Base-by-base conservation (phyloP, 1,284 basidiomycete genomes). In the Vanrija pseudolonga region DNA sequence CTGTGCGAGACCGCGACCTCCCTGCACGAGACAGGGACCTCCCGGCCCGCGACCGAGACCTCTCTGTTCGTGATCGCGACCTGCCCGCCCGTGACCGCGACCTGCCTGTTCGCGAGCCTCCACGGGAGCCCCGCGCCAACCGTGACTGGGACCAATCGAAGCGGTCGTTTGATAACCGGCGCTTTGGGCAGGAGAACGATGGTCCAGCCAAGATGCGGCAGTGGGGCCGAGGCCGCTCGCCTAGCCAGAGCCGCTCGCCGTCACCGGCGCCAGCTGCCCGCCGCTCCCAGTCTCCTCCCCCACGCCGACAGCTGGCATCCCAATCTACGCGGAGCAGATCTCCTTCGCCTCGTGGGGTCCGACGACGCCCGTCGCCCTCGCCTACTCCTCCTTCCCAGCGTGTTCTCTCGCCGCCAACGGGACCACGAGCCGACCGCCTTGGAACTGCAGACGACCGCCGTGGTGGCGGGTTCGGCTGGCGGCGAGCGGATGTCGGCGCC, bases 121-220 rank as follows among this genome's bases (percentile, higher is more conserved):
- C 37, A 15, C 20, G 37, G 19, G 15, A 18, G 37, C 47, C 47
- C 8, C 19, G 23, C 14, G 41, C 23, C 23, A 12, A 42, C 12
- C 19, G 23, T 18, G 19, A 23, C 14, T n/a, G 41, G 41, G 23
- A 23, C 19, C 9, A 20, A 18, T 22, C 22, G 9, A 19, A 12
- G n/a, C 7, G 26, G n/a, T 12, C 46, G 9, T 15, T 19, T 17
- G 46, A 37, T n/a, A 47, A 37, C 18, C 26, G 37, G 11, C n/a
- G n/a, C 3, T 28, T 17, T 12, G 32, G 12, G 12, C 20, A 39
- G 19, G 24, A 32, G 36, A 26, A 46, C 19, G 50, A 45, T 4
- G 52, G 40, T 6, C 59, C 55, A 0, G 46, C 51, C 36, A 60
- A 60, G 41, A 57, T 60, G 55, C 55, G 59, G 11, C 49, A 54